Evolutionary conservation across 805 yeast genomes (phyloP), one percentile per base, ranked within the genome.

Genomic region (Teunomyces stri): DNA sequence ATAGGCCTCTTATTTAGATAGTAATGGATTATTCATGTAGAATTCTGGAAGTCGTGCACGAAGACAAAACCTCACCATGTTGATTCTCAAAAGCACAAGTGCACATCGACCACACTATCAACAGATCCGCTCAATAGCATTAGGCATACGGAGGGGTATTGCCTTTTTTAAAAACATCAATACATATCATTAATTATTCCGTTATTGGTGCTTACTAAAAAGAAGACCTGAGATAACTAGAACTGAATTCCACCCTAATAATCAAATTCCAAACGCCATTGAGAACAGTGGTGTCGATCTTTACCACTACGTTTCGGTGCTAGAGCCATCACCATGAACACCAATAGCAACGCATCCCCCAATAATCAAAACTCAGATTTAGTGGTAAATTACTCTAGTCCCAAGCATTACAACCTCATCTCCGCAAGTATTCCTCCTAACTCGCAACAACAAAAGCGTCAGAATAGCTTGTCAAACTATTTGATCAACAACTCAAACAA

Each of bases 401-500:
- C 40, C 15, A 37, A 37, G 12, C 40, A 37, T 13, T 22, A 22
- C 28, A 22, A 22, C 25, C 18, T 20, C 25, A 37, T 7, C 40
- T 22, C 40, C 40, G 27, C 40, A 15, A 13, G 40, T 13, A 37
- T 27, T 37, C 40, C 40, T 21, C 40, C 40, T 6, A 37, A 37
- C 40, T 37, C 40, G 18, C 40, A 37, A 13, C 69, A 61, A 46
- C 75, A 70, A 49, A 71, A 71, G 54, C 69, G 76, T 46, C 76
- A 72, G 48, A 68, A 61, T 51, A 68, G 73, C 60, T 53, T 67
- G 53, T 64, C 72, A 4, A 64, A 65, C 39, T 62, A 66, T 49
- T 52, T 65, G 59, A 54, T 58, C 41, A 59, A 57, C 45, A 64
- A 63, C 45, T 57, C 73, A 40, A 66, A 62, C 54, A 72, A 72